phyloP scores from a whole-genome alignment of 495 filamentous ascomycete species.

The Terfezia boudieri region DNA sequence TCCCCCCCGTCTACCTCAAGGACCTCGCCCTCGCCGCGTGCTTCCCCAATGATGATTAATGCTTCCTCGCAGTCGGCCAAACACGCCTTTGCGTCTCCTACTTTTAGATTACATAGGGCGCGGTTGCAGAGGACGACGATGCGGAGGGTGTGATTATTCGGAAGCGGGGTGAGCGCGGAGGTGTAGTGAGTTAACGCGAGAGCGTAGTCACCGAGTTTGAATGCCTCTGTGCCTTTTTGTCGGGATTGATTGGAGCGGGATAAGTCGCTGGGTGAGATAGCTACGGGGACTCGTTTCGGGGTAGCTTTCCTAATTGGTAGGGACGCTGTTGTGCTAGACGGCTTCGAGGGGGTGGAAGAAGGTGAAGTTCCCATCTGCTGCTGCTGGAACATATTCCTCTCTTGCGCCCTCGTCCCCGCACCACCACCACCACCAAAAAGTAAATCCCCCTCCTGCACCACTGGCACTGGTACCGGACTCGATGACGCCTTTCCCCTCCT shows the following conservation, averaged over 20 bases:
- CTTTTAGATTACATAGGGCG: constrained; percentile 69
- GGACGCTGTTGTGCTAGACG: constrained; percentile 6
- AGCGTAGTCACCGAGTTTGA: constrained; percentile 84
- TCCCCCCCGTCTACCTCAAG: constrained; percentile 40
- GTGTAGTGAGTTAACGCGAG: constrained; percentile 65
- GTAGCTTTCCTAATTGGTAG: constrained; percentile 15
- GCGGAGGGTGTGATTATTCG: constrained; percentile 57
- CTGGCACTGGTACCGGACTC: constrained; percentile 16
- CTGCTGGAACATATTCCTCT: too few relatives aligned
- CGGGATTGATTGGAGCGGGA: constrained; percentile 53
- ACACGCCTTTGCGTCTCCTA: constrained; percentile 66
- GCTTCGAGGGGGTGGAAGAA: not conserved
- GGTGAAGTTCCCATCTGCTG: too few relatives aligned
- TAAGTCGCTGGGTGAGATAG: constrained; percentile 42
- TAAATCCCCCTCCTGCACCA: constrained; percentile 2
- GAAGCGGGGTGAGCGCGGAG: constrained; percentile 47
- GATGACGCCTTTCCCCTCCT: constrained; percentile 19
- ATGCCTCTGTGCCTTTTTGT: constrained; percentile 57
- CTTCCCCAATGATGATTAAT: constrained; percentile 55
- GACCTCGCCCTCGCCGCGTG: constrained; percentile 52
- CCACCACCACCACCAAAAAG: too few relatives aligned
- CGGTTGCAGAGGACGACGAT: constrained; percentile 82
- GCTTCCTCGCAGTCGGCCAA: constrained; percentile 64
- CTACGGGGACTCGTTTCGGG: constrained; percentile 29
- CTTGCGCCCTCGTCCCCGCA: too few relatives aligned